These are phyloP conservation scores for Gloeopeniophorella convolvens DNA, from an alignment of 768 basidiomycete genomes.

Conservation along the genomic window DNA sequence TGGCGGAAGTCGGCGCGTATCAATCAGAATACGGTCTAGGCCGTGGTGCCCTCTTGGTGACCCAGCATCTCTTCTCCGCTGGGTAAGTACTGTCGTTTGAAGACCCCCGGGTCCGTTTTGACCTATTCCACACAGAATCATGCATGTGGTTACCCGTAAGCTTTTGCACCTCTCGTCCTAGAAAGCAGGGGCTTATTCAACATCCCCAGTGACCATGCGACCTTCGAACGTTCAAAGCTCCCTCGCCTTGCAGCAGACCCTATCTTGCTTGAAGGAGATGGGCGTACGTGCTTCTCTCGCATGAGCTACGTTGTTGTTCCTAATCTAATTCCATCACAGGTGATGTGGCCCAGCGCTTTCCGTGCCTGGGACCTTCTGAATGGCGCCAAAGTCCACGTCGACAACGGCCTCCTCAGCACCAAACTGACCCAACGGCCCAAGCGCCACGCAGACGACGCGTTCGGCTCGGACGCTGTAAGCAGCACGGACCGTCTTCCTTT, in stretches of 20 bases:
- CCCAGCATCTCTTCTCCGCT: slow-evolving; percentile 63
- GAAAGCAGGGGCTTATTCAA: slow-evolving; percentile 5
- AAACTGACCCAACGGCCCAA: slow-evolving; percentile 8
- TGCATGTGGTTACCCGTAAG: slow-evolving; percentile 72
- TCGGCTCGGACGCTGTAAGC: slow-evolving; percentile 2
- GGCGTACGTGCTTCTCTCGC: slow-evolving; percentile 43
- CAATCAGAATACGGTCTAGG: slow-evolving; percentile 56
- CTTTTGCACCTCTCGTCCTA: slow-evolving; percentile 15
- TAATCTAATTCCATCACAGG: slow-evolving; percentile 58
- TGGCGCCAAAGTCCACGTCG: slow-evolving; percentile 20
- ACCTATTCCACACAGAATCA: slow-evolving; percentile 45
- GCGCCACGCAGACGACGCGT: slow-evolving; percentile 19
- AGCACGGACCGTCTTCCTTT: background rate
- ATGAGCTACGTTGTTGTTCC: slow-evolving; percentile 52
- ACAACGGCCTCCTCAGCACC: slow-evolving; percentile 12
- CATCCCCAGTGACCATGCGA: slow-evolving; percentile 53
- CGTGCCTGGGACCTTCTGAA: slow-evolving; percentile 20
- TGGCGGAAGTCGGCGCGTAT: slow-evolving; percentile 52
- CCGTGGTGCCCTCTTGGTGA: slow-evolving; percentile 56
- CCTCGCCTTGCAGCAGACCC: slow-evolving; percentile 56
- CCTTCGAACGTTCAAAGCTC: slow-evolving; percentile 66
- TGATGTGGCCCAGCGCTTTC: slow-evolving; percentile 29
- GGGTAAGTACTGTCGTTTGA: slow-evolving; percentile 42
- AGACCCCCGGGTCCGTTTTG: background rate
- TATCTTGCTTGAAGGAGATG: slow-evolving; percentile 60